Evolutionary conservation across 192 early-diverging fungal genomes (phyloP).

Genomic region (Backusella tarrabulga): DNA sequence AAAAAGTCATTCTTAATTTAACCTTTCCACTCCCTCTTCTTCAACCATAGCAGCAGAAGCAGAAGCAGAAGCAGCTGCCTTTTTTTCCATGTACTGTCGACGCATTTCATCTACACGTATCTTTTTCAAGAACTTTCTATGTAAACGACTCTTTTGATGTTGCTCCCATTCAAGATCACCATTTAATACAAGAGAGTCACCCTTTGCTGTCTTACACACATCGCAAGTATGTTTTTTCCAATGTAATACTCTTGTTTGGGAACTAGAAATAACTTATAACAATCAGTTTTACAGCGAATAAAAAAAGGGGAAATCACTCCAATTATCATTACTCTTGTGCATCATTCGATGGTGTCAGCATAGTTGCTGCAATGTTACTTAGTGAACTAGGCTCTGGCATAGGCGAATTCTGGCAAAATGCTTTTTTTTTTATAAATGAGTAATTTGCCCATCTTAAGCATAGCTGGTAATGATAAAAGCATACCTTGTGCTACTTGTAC

Average conservation of each 20-base stretch:
- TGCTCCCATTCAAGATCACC: conserved; percentile 76
- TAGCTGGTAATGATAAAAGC: not conserved
- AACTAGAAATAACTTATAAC: conserved; percentile 9
- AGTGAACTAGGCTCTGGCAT: conserved; percentile 36
- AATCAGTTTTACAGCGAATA: too few relatives aligned
- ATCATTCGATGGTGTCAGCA: conserved; percentile 30
- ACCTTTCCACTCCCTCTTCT: not conserved
- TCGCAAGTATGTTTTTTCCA: conserved; percentile 74
- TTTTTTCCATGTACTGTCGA: not conserved
- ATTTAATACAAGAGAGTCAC: conserved; percentile 55
- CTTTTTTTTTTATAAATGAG: conserved; percentile 14
- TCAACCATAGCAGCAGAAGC: not conserved
- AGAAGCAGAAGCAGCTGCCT: not conserved
- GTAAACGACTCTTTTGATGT: conserved; percentile 66
- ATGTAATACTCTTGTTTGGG: conserved; percentile 32
- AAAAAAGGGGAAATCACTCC: not conserved
- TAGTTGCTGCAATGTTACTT: conserved; percentile 34
- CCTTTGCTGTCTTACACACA: conserved; percentile 57
- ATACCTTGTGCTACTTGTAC: conserved; percentile 53
- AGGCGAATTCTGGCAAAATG: conserved; percentile 36
- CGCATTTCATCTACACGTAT: conserved; percentile 36
- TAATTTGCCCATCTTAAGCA: too few relatives aligned
- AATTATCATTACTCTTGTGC: conserved; percentile 35
- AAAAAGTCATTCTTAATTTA: too few relatives aligned
- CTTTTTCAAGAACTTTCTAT: conserved; percentile 51